Evolutionary conservation across 1,284 basidiomycete species (phyloP).

Genomic region (Leccinum griseonigrum): DNA sequence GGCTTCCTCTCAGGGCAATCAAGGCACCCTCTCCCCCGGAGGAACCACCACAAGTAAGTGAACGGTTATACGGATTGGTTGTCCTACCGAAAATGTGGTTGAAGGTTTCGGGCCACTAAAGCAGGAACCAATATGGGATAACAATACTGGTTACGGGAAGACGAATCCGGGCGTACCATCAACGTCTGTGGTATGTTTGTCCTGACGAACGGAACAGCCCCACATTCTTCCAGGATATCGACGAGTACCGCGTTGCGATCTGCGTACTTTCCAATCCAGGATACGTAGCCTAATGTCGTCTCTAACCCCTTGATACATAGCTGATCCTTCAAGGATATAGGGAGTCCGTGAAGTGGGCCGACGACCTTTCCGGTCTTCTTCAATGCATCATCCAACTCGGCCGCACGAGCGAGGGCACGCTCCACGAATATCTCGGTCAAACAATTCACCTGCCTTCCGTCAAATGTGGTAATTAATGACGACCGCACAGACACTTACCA

Average conservation of each 20-base stretch:
- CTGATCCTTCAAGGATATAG: constrained; percentile 63
- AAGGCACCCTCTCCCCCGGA: constrained; percentile 69
- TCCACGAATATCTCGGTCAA: constrained; percentile 55
- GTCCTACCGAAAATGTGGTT: constrained; percentile 72
- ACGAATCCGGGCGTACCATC: constrained; percentile 40
- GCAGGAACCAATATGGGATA: background rate
- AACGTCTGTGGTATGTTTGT: constrained; percentile 73
- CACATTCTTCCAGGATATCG: constrained; percentile 55
- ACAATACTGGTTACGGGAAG: background rate
- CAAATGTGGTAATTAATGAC: background rate
- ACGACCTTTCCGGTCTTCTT: constrained; percentile 44
- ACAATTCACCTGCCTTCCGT: constrained; percentile 48
- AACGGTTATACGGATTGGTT: constrained; percentile 57
- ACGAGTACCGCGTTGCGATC: constrained; percentile 56
- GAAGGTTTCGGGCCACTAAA: constrained; percentile 59
- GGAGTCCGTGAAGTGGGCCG: constrained; percentile 62
- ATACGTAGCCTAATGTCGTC: constrained; percentile 61
- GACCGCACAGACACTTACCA: constrained; percentile 34
- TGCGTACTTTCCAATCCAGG: constrained; percentile 58
- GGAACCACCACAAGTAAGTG: constrained; percentile 54
- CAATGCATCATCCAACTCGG: constrained; percentile 50
- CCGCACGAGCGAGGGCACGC: constrained; percentile 51
- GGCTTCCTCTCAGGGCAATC: constrained; percentile 53
- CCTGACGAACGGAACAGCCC: constrained; percentile 67
- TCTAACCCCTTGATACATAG: constrained; percentile 52